A percentile compares a stretch with the other conserved stretches of the same genome.
Evolutionary conservation across 192 early-diverging fungal species (phyloP).

Genomic region (Jimgerdemannia flammicorona): DNA sequence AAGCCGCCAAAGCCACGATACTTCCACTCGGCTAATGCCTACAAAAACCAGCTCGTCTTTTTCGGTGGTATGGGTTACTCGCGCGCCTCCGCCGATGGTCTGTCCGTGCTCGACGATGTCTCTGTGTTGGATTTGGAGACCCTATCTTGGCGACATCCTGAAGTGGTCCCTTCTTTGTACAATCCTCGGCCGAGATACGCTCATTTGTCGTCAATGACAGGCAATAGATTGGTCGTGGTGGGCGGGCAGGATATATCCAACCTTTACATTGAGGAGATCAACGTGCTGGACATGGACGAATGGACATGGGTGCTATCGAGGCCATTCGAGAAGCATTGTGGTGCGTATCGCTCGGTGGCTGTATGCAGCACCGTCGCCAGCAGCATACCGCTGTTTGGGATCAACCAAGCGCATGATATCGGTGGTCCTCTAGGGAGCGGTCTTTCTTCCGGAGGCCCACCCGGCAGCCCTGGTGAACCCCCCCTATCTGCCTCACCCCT

Average conservation of each 20-base stretch:
- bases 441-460: not conserved
- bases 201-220: conserved; percentile 67
- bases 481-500: not conserved
- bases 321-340: conserved; percentile 70
- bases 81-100: conserved; percentile 43
- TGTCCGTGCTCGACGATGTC: conserved; percentile 68
- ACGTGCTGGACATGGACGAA: conserved; percentile 67
- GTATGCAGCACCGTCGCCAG: conserved; percentile 49
- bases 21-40: conserved; percentile 75
- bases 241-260: conserved; percentile 78
- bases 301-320: conserved; percentile 64
- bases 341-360: conserved; percentile 75
- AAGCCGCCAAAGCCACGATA: conserved; percentile 56
- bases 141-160: conserved; percentile 59
- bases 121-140: conserved; percentile 63
- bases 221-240: conserved; percentile 59
- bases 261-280: conserved; percentile 75
- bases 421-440: conserved; percentile 3
- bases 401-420: conserved; percentile 4
- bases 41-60: conserved; percentile 61
- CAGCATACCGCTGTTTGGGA: conserved; percentile 34
- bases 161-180: conserved; percentile 37
- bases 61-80: conserved; percentile 83
- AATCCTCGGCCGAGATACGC: conserved; percentile 72
- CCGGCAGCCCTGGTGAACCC: conserved; percentile 8